Conservation (phyloP, 139 green algal species). For the Chlamydomonas eustigma region DNA sequence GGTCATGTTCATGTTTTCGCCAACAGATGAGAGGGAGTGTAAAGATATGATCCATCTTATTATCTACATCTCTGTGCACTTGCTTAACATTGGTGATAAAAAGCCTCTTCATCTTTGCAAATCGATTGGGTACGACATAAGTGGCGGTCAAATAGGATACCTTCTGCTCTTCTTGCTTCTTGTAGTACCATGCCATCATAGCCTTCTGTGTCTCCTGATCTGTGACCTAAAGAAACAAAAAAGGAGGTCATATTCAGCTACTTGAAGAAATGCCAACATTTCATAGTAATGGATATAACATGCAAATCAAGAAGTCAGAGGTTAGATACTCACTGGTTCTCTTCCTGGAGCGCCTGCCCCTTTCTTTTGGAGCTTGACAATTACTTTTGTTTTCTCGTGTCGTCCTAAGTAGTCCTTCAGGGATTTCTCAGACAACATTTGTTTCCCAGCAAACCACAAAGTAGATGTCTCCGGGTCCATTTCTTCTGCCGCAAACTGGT, state of each 20-base stretch:
- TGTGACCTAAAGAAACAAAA: slow-evolving; percentile 41
- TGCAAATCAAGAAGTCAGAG: no score
- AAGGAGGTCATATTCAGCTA: neutral
- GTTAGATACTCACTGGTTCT: slow-evolving; percentile 47
- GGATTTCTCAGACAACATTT: slow-evolving; percentile 68
- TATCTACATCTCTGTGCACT: no score
- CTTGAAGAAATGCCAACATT: neutral
- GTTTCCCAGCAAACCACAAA: slow-evolving; percentile 82
- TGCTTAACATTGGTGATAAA: no score
- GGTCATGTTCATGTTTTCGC: no score
- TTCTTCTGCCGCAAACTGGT: slow-evolving; percentile 57
- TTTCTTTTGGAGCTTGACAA: slow-evolving; percentile 66
- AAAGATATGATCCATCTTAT: no score
- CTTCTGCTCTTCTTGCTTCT: slow-evolving; percentile 83
- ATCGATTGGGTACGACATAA: no score
- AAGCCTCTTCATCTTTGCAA: no score
- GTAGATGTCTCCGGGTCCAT: slow-evolving; percentile 49
- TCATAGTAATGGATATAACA: no score
- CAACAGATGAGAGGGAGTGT: no score
- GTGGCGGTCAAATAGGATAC: slow-evolving; percentile 18
- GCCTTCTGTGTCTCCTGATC: slow-evolving; percentile 78
- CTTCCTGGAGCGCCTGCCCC: slow-evolving; percentile 56
- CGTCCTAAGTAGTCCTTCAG: slow-evolving; percentile 66
- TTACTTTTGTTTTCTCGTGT: slow-evolving; percentile 70
- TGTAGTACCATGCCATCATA: slow-evolving; percentile 84